phyloP scores from a whole-genome alignment of 2,329 filamentous ascomycete genomes.

The Nakataea oryzae region DNA sequence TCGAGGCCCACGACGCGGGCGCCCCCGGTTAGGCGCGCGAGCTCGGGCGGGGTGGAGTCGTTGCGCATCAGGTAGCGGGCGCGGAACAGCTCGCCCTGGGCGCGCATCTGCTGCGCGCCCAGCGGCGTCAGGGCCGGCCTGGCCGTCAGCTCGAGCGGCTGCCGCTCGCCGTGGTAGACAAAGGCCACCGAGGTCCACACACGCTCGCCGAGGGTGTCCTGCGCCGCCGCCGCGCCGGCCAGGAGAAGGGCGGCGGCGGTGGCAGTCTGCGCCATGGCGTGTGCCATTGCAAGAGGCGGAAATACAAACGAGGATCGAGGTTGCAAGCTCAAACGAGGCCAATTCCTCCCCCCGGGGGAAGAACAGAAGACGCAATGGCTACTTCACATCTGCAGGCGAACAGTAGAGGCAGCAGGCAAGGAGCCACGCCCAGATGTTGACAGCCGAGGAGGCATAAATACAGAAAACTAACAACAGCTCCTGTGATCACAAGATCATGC shows the following conservation, averaged over 20 bases:
- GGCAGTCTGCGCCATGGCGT: background rate
- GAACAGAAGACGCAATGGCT: background rate
- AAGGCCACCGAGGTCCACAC: constrained; percentile 40
- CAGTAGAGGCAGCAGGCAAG: background rate
- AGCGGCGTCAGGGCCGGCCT: constrained; percentile 33
- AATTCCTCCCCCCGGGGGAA: background rate
- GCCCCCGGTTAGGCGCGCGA: constrained; percentile 15
- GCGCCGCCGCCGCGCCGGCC: background rate
- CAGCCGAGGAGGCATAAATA: background rate
- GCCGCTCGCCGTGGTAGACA: constrained; percentile 43
- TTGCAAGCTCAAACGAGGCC: background rate
- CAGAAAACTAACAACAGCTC: background rate
- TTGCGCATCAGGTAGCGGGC: constrained; percentile 32
- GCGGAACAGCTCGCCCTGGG: constrained; percentile 37
- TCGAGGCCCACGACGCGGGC: constrained; percentile 31
- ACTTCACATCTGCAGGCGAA: background rate
- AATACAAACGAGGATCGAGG: background rate
- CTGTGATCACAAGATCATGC: too few relatives aligned
- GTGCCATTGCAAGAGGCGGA: background rate
- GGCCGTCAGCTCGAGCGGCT: constrained; percentile 23
- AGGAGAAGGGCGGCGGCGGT: background rate
- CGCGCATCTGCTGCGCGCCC: constrained; percentile 41
- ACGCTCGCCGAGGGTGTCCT: constrained; percentile 16
- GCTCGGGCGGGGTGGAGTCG: constrained; percentile 1
- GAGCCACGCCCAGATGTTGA: background rate